phyloP scores from a whole-genome alignment of 495 filamentous ascomycete species.

The Aspergillus diversus region DNA sequence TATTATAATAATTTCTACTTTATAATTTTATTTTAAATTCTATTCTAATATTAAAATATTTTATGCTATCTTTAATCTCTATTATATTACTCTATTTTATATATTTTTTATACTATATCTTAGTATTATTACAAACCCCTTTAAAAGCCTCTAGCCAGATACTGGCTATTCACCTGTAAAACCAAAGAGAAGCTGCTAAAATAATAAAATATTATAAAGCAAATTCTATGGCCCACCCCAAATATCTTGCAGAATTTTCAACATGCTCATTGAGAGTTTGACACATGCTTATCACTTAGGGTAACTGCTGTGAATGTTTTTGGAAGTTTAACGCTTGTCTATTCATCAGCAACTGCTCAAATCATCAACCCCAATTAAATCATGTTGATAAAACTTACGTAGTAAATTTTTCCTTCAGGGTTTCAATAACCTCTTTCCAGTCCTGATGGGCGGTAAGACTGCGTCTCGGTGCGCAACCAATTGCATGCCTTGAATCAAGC shows the following conservation, averaged over 20 bases:
- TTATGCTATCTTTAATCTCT: too few species aligned
- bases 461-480: slow-evolving; percentile 85
- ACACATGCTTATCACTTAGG: slow-evolving; percentile 67
- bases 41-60: too few species aligned
- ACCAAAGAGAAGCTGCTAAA: too few species aligned
- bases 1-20: too few species aligned
- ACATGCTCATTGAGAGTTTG: slow-evolving; percentile 11
- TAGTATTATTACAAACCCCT: neutral
- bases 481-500: slow-evolving; percentile 91
- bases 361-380: neutral
- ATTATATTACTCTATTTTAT: too few species aligned
- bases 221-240: neutral
- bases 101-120: neutral
- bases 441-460: slow-evolving; percentile 90
- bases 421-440: slow-evolving; percentile 96
- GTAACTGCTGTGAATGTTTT: slow-evolving; percentile 93
- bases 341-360: slow-evolving; percentile 14
- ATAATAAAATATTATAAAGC: too few species aligned
- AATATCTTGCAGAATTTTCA: neutral
- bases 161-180: too few species aligned
- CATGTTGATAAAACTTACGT: slow-evolving; percentile 61
- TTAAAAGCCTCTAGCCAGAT: neutral
- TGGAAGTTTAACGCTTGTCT: slow-evolving; percentile 81
- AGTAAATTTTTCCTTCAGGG: slow-evolving; percentile 89
- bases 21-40: too few species aligned